Percentiles rank a stretch among this genome's conserved stretches.
Evolutionary conservation across 2,329 filamentous ascomycete species (phyloP).

Genomic region (Fusarium sp.): DNA sequence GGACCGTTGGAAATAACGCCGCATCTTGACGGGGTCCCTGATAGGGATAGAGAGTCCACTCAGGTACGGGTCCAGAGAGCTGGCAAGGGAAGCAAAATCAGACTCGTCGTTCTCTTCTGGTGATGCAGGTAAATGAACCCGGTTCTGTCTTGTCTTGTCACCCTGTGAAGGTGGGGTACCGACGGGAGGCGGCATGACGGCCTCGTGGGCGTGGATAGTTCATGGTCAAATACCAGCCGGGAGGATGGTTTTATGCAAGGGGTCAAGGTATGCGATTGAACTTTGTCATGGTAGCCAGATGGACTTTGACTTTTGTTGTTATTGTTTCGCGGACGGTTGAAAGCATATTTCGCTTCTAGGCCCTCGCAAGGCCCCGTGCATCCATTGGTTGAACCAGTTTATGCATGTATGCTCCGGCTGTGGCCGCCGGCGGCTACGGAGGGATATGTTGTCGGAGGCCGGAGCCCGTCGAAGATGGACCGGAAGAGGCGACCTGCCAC

Average conservation of each 20-base stretch:
- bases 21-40: slow-evolving; percentile 25
- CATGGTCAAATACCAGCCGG: slow-evolving; percentile 26
- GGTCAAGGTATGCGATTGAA: slow-evolving; percentile 15
- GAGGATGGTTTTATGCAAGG: slow-evolving; percentile 36
- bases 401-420: slow-evolving; percentile 15
- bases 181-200: slow-evolving; percentile 24
- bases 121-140: slow-evolving; percentile 5
- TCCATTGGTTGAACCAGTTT: slow-evolving; percentile 14
- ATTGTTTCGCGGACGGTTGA: slow-evolving; percentile 13
- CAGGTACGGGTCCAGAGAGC: slow-evolving; percentile 6
- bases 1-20: slow-evolving; percentile 38
- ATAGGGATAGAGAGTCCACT: slow-evolving; percentile 11
- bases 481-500: slow-evolving; percentile 7
- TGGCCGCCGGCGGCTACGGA: slow-evolving; percentile 13
- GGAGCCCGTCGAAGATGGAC: not conserved
- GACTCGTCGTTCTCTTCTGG: slow-evolving; percentile 1
- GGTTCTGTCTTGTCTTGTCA: slow-evolving; percentile 16
- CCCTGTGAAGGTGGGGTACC: slow-evolving; percentile 27
- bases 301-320: not conserved
- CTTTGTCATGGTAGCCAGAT: slow-evolving; percentile 4
- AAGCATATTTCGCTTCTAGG: slow-evolving; percentile 8
- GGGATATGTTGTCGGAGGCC: not conserved
- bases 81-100: slow-evolving; percentile 21
- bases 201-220: slow-evolving; percentile 31
- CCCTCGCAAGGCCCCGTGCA: not conserved